Evolutionary conservation across 1,284 basidiomycete species (phyloP), one percentile per base, ranked within the genome.

Genomic region (Trichosporon sp.): DNA sequence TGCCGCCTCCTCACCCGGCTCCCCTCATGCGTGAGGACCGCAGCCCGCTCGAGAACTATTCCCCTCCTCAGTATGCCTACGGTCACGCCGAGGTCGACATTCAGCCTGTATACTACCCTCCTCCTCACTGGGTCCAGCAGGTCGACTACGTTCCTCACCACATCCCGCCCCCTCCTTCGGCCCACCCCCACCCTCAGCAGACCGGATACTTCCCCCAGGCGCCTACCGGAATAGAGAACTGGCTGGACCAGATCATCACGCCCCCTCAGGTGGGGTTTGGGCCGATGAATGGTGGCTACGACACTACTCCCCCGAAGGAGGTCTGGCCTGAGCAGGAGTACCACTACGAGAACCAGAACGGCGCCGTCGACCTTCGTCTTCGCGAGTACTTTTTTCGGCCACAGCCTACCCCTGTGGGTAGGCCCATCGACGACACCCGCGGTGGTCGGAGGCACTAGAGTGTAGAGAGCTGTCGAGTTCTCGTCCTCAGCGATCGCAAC

Each of bases 171-270:
- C 59, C 59, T 37, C 59, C 59, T 31, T 63, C 59, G 59, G 59
- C 59, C 1, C 59, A 63, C 59, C 59, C 59, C 37, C 59, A 63
- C 59, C 59, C 59, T 31, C 59, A 63, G 59, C 59, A 63, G 59
- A 37, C 59, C 7, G 59, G 59, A 32, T 63, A 63, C 59, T 63
- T 63, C 32, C 32, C 59, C 51, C 21, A 66, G 56, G 14, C 56
- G 40, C 19, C 43, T 67, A 26, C 59, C 16, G 69, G 69, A 5
- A 70, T 71, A 31, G 70, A 71, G 54, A 65, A 46, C n/a, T 71
- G 70, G 70, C 40, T 71, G 6, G 67, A 71, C 67, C 70, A 71
- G 40, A 71, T 71, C 48, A 59, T 69, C 21, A 66, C 68, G 14
- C 59, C 59, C 32, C 59, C 59, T 12, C 59, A 63, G 59, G 16